Evolutionary conservation across 306 rosid genomes (phyloP), one percentile per base, ranked within the genome.

Genomic region (Lathyrus oleraceus): DNA sequence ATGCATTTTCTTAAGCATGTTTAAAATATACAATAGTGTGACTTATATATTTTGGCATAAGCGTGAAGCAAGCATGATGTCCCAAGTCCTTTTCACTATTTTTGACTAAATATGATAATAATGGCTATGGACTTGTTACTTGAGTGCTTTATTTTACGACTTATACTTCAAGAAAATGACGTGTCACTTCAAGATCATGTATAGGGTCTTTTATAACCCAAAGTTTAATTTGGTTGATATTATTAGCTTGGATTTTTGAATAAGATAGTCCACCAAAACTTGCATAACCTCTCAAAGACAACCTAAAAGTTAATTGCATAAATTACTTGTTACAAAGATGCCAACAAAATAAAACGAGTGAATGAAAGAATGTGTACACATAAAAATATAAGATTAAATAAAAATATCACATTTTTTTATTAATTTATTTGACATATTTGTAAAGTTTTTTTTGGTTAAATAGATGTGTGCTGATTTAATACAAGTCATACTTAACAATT

Each of bases 41-140:
- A 6, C 10, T 7, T 35, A 35, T 32, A 32, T 35, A 39, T 74
- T 73, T 74, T 74, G 65, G 77, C 74, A 80, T 69, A 70, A 36
- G 80, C 83, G 72, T 79, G 80, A 78, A 82, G 76, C 76, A 64
- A 75, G 75, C 76, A 65, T 63, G 79, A 77, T 71, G 75, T 54
- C 59, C 38, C 35, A 1, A 54, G 38, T 16, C 5, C 21, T 68
- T 61, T 79, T 60, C 25, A 70, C 63, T 62, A 64, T 65, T 49
- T 49, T 75, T 58, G 67, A 58, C 77, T 70, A 71, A 66, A 68
- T 32, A 42, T 68, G 70, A 62, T 70, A 69, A 58, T 40, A 69
- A 58, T 40, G 67, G 42, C 52, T 23, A 62, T 52, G 17, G 27
- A 66, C 17, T 52, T 38, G 74, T 28, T 13, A 28, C 52, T 74